These are phyloP conservation scores for Aspergillus japonicus DNA, from an alignment of 2,329 filamentous ascomycete species.

Conservation along the genomic window DNA sequence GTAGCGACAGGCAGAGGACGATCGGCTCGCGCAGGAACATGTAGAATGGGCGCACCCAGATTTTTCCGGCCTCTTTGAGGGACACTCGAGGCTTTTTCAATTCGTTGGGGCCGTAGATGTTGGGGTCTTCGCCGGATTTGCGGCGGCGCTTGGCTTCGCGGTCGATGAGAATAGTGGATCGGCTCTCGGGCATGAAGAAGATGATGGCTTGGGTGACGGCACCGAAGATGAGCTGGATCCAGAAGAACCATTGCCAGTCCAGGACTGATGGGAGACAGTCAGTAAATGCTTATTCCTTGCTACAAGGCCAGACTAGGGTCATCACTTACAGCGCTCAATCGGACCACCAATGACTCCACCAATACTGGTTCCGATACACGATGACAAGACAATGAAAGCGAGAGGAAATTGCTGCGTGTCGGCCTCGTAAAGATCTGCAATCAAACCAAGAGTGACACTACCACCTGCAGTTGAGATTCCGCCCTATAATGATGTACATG, in stretches of 20 bases:
- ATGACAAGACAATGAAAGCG: constrained; percentile 55
- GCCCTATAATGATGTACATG: constrained; percentile 29
- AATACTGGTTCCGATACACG: constrained; percentile 51
- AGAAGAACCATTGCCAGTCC: constrained; percentile 59
- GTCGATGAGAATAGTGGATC: constrained; percentile 57
- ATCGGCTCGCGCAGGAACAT: constrained; percentile 74
- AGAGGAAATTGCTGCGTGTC: constrained; percentile 56
- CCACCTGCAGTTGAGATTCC: constrained; percentile 61
- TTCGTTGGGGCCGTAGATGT: constrained; percentile 65
- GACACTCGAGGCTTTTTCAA: constrained; percentile 49
- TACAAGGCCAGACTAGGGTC: not conserved
- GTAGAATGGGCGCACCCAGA: constrained; percentile 64
- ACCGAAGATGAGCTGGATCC: constrained; percentile 60
- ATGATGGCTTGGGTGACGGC: constrained; percentile 52
- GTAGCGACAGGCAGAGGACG: constrained; percentile 65
- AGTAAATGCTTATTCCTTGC: not conserved
- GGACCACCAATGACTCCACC: constrained; percentile 53
- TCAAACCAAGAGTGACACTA: constrained; percentile 59
- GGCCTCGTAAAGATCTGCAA: constrained; percentile 57
- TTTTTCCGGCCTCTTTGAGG: constrained; percentile 31
- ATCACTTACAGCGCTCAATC: constrained; percentile 34
- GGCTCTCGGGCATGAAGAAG: constrained; percentile 56
- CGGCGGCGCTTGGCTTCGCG: constrained; percentile 56
- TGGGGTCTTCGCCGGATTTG: constrained; percentile 51
- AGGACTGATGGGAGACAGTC: constrained; percentile 16